A percentile compares a stretch with the other conserved stretches of the same genome.
These are phyloP conservation scores for Microdochium paspali DNA, from an alignment of 2,329 filamentous ascomycete species.

Conservation along the genomic window DNA sequence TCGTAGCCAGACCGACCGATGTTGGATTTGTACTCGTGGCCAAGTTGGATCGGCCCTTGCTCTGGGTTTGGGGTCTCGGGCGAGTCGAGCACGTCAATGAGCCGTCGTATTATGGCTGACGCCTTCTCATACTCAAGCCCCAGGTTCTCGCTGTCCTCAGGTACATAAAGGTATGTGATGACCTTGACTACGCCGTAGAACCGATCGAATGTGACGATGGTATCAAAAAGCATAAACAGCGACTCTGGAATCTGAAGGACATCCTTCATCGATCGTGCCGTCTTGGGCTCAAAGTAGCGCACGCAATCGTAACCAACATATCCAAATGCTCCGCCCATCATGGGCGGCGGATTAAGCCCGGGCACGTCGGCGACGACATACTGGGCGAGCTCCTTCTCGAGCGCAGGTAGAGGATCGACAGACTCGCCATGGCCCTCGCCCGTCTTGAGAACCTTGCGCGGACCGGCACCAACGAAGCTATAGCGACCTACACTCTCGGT, in stretches of 20 bases:
- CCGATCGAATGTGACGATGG: constrained; percentile 86
- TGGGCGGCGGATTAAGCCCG: constrained; percentile 69
- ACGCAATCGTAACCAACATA: constrained; percentile 98
- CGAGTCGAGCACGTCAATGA: constrained; percentile 63
- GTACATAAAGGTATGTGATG: constrained; percentile 79
- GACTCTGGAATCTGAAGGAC: constrained; percentile 84
- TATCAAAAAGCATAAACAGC: constrained; percentile 95
- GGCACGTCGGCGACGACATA: constrained; percentile 77
- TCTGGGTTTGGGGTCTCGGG: constrained; percentile 69
- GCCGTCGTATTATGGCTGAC: constrained; percentile 50
- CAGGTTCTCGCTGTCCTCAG: constrained; percentile 44
- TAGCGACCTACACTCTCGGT: constrained; percentile 91
- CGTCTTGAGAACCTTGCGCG: constrained; percentile 73
- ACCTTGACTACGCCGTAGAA: constrained; percentile 91
- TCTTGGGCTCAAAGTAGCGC: constrained; percentile 95
- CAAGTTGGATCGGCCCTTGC: constrained; percentile 62
- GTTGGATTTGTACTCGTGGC: constrained; percentile 82
- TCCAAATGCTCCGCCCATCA: constrained; percentile 88
- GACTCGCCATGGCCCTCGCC: constrained; percentile 80
- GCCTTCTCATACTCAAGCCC: constrained; percentile 62
- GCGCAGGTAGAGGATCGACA: constrained; percentile 71
- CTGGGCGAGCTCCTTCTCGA: constrained; percentile 72
- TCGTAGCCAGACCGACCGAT: constrained; percentile 86
- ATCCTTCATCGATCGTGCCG: constrained; percentile 80
- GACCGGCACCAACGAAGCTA: constrained; percentile 83